Conservation (phyloP, 75 land plant species). For the Pinus albicaulis region DNA sequence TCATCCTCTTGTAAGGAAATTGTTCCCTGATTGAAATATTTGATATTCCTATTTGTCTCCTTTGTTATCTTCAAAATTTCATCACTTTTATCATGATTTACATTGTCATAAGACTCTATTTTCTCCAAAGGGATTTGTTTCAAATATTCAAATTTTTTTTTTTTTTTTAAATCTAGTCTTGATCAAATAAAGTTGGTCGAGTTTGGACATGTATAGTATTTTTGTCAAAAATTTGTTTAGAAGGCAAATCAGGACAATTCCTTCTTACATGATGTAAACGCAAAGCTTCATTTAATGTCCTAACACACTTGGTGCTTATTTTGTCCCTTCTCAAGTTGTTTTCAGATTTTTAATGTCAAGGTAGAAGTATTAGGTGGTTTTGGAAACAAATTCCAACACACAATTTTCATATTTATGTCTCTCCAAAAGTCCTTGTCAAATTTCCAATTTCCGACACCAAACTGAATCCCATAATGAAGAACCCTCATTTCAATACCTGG, state of each 20-base stretch:
- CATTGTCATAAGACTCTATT: background rate
- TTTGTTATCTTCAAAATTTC: background rate
- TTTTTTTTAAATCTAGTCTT: background rate
- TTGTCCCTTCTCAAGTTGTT: conserved; percentile 35
- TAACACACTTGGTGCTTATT: conserved; percentile 79
- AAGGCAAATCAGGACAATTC: conserved; percentile 37
- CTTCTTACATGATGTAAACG: conserved; percentile 62
- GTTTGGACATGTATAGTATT: background rate
- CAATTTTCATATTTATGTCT: conserved; percentile 60
- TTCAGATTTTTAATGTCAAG: conserved; percentile 28
- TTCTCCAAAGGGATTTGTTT: background rate
- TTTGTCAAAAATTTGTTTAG: background rate
- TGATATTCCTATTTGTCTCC: background rate
- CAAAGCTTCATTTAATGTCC: conserved; percentile 69
- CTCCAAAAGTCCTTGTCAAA: conserved; percentile 92
- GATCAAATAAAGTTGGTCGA: background rate
- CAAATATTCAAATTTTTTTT: background rate
- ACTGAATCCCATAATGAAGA: conserved; percentile 87
- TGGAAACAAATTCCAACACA: conserved; percentile 88
- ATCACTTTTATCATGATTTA: background rate
- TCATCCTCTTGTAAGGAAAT: background rate
- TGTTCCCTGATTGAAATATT: background rate
- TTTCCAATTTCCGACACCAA: conserved; percentile 78
- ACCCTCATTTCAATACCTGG: conserved; percentile 61
- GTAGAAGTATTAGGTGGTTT: conserved; percentile 78